Percentiles rank a stretch among this genome's conserved stretches.
Conservation (phyloP, 2,329 filamentous ascomycete genomes). For the Paecilomyces sp. region DNA sequence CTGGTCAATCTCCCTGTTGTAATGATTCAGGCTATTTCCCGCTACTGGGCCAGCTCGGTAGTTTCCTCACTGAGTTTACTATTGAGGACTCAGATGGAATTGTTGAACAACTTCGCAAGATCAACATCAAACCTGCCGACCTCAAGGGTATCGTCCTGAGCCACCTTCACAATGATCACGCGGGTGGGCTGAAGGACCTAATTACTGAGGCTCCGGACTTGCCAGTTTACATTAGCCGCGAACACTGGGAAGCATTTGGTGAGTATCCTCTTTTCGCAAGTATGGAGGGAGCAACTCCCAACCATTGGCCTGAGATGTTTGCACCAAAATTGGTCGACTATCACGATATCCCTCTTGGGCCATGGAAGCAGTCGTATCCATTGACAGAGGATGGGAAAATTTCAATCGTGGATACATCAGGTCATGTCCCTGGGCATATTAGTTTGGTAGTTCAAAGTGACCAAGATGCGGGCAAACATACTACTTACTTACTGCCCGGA, state of each 20-base stretch:
- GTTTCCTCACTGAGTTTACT: neutral
- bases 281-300: constrained; percentile 19
- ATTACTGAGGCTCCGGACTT: constrained; percentile 14
- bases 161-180: too few relatives aligned
- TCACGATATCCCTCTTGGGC: constrained; percentile 17
- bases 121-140: too few relatives aligned
- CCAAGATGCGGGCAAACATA: too few relatives aligned
- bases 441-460: constrained; percentile 16
- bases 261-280: constrained; percentile 18
- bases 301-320: constrained; percentile 25
- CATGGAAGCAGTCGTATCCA: constrained; percentile 19
- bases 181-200: constrained; percentile 18
- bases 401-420: constrained; percentile 25
- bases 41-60: constrained; percentile 14
- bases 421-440: constrained; percentile 28
- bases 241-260: constrained; percentile 26
- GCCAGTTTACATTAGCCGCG: constrained; percentile 18
- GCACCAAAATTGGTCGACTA: constrained; percentile 19
- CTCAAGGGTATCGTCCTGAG: too few relatives aligned
- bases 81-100: too few relatives aligned
- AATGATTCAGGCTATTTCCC: constrained; percentile 16
- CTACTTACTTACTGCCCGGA: too few relatives aligned
- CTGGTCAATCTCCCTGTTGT: constrained; percentile 16
- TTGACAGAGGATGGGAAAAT: constrained; percentile 23
- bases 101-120: too few relatives aligned